These are phyloP conservation scores for Ophiostoma novo-ulmi DNA, from an alignment of 2,329 filamentous ascomycete species.

Conservation along the genomic window DNA sequence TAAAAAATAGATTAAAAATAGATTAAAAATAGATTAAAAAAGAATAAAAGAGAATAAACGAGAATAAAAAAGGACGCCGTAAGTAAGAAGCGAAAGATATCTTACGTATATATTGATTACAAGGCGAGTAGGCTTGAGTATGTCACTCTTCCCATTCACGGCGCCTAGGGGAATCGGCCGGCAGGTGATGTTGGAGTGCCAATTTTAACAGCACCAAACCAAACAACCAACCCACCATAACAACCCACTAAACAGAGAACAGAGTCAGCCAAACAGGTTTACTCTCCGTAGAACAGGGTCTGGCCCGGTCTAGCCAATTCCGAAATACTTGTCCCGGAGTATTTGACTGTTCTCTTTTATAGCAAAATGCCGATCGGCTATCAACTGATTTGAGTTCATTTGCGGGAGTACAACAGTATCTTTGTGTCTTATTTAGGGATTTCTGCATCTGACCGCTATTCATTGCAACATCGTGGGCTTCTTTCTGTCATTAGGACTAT, in stretches of 20 bases:
- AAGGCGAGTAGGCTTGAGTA: background rate
- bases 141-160: too few relatives aligned
- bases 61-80: background rate
- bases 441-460: background rate
- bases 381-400: background rate
- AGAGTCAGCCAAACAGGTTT: background rate
- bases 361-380: constrained; percentile 11
- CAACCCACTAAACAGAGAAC: background rate
- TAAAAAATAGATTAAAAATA: too few relatives aligned
- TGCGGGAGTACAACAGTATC: background rate
- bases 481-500: background rate
- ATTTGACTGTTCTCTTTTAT: background rate
- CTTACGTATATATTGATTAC: too few relatives aligned
- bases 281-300: background rate
- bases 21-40: too few relatives aligned
- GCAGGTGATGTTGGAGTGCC: background rate
- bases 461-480: background rate
- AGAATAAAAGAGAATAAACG: too few relatives aligned
- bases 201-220: background rate
- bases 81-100: too few relatives aligned
- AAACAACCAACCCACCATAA: background rate
- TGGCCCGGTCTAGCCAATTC: background rate
- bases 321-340: background rate
- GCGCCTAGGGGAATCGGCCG: background rate
- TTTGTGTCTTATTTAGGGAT: background rate